Base-by-base conservation (phyloP, 2,329 filamentous ascomycete genomes). In the Verticillium zaregamsianum region DNA sequence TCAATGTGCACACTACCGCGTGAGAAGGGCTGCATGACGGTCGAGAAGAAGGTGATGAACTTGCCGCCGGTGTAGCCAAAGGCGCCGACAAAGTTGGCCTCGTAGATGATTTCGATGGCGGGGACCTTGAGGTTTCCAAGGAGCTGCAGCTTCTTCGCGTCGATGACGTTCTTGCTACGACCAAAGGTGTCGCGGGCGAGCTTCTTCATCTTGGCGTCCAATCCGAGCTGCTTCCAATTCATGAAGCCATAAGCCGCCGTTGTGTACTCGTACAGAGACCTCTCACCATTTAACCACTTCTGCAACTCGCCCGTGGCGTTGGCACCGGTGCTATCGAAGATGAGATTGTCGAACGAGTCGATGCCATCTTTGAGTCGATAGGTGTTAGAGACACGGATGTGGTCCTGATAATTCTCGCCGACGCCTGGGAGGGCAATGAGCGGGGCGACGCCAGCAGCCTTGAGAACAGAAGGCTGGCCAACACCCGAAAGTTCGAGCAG, bases 381-480 rank as follows among this genome's bases (percentile, higher is more conserved):
- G 1, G 66, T 66, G 59, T 70, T 68, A 58, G 66, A 67, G 5
- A 71, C 62, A 39, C 73, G 72, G 58, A 71, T 64, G 65, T 82
- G 80, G 65, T 83, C 80, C 65, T 80, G 78, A 39, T 81, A 71
- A 63, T 83, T 83, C 67, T 79, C 77, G 59, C 80, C 80, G 2
- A 82, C 77, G 28, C 74, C 75, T 1, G 77, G 74, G 40, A 79
- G 74, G 39, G 77, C 71, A 11, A 81, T 71, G 45, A 79, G 71
- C 23, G 73, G 65, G 0, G 69, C 64, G 32, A 83, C 73, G 11
- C 72, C 73, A 4, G 78, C 76, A n/a, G 67, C 68, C 9, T 68
- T 60, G 37, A 82, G 66, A 2, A 82, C 63, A 0, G 68, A 62
- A 0, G 66, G 61, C 14, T 71, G 68, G 2, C 75, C 74, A 45